Base-by-base conservation (phyloP, 495 filamentous ascomycete species). In the Oidiodendron maius region DNA sequence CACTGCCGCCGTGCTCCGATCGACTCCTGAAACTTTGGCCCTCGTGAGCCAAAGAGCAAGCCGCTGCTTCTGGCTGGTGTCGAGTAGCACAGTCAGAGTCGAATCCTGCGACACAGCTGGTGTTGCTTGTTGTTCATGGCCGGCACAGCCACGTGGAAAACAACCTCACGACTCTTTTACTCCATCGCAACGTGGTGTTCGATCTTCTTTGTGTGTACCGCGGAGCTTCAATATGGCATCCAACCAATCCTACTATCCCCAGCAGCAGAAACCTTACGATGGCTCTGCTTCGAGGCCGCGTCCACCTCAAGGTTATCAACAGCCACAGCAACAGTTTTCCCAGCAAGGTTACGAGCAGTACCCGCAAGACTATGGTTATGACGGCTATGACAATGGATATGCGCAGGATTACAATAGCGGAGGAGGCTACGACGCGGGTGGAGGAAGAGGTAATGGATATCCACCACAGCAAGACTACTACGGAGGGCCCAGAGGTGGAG, bases 341-440 rank as follows among this genome's bases (percentile, higher is more conserved):
- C 18, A 44, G 13, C 61, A 65, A 56, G 68, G 71, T 48, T 55
- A 76, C 57, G 62, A 72, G 32, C 61, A 68, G 51, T 74, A 76
- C 48, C 68, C 71, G 50, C 73, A 79, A 50, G 73, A 78, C 48
- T 75, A 77, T 47, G 75, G 72, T 5, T 68, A 77, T 48, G 65
- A 74, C 56, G 71, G 64, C 12, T 71, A 72, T 51, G 59, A 65
- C 30, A 67, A 67, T 52, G 61, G 53, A 11, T 56, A 58, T 44
- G 52, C 46, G 22, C 45, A 62, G 30, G 49, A 56, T 1, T 60
- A 66, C 42, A 26, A 30, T 12, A 22, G 40, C 3, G 59, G 68
- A 48, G 58, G 50, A 32, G 55, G 53, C 28, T 62, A 65, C 15
- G 65, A 67, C 43, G 65, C 65, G 37, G 67, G 67, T 3, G 71